Evolutionary conservation across 106 monocot species (phyloP), one percentile per base, ranked within the genome.

Genomic region (Xerophyta viscosa): DNA sequence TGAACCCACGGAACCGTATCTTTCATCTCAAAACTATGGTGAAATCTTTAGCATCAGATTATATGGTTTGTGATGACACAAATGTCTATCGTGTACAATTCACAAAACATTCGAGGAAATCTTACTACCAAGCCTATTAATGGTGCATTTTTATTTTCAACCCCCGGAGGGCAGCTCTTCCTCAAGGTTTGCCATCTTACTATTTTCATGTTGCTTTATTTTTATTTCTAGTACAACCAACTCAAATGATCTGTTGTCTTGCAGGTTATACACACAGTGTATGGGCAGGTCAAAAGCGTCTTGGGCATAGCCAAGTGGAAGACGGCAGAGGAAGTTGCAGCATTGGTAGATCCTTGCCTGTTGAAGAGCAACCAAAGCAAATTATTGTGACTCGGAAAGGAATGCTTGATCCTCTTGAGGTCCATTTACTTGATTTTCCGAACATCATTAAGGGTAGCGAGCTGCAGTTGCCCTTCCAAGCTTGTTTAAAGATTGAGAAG

Each of bases 51-150:
- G 86, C 73, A 99, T 51, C 98, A 99, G 57, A 99, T 99, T 39
- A 99, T 99, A 59, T 99, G 98, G 98, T 99, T 99, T 72, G 98
- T 99, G 98, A 99, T 69, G 98, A 99, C 46, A 99, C 98, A 57
- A 99, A 99, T 67, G 98, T 99, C 10, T 99, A 99, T 55, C 66
- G 98, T 21, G 98, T 99, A 99, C 98, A 20, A 99, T 99, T 41
- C 98, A 99, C 50, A 99, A 99, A 54, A 99, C 98, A 2, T 99
- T 99, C 39, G 98, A 99, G 98, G 98, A 71, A 99, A 99, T 75
- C 77, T 99, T 26, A 99, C 98, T 24, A 99, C 98, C 0, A 99
- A 99, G 37, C 98, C 98, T 31, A 99, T 99, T 27, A 99, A 99
- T 77, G 98, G 98, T 52, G 98, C 98, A 99, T 99, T 19, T 99